phyloP scores from a whole-genome alignment of 1,284 basidiomycete genomes.

The Takashimella tepidaria region DNA sequence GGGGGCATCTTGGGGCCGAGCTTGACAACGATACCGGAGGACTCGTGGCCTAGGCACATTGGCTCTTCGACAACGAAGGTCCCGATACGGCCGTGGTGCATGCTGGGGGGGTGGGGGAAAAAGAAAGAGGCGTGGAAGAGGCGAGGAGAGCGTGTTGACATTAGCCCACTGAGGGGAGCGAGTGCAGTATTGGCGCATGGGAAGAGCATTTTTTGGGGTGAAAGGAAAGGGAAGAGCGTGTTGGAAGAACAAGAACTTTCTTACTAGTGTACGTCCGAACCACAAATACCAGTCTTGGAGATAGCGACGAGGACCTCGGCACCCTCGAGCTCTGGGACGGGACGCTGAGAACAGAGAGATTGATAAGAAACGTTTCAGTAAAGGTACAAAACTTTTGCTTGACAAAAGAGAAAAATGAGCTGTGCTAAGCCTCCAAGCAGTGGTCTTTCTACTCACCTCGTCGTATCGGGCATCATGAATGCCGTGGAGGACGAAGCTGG shows the following conservation, averaged over 20 bases:
- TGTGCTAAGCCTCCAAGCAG: not conserved
- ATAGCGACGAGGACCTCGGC: constrained; percentile 84
- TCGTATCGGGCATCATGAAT: constrained; percentile 44
- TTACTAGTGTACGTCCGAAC: constrained; percentile 64
- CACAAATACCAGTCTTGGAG: constrained; percentile 91
- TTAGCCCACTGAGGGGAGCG: not conserved
- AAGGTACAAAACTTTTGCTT: not conserved
- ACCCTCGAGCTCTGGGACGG: constrained; percentile 67
- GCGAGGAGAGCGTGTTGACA: not conserved
- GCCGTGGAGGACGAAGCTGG: constrained; percentile 45
- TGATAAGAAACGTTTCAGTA: not conserved
- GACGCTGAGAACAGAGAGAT: constrained; percentile 50
- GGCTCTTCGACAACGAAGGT: constrained; percentile 45
- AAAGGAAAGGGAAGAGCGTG: too few relatives aligned
- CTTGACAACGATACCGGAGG: constrained; percentile 34
- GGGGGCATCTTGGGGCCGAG: constrained; percentile 33
- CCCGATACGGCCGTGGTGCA: constrained; percentile 42
- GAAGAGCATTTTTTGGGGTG: too few relatives aligned
- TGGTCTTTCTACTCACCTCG: constrained; percentile 43
- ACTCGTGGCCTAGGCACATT: constrained; percentile 47
- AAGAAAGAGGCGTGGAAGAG: not conserved
- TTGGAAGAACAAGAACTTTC: not conserved
- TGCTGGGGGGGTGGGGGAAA: constrained; percentile 2
- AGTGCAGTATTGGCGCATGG: too few relatives aligned
- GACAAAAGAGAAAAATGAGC: not conserved